Evolutionary conservation across 495 filamentous ascomycete species (phyloP), one percentile per base, ranked within the genome.

Genomic region (Hyaloscypha hepaticicola): DNA sequence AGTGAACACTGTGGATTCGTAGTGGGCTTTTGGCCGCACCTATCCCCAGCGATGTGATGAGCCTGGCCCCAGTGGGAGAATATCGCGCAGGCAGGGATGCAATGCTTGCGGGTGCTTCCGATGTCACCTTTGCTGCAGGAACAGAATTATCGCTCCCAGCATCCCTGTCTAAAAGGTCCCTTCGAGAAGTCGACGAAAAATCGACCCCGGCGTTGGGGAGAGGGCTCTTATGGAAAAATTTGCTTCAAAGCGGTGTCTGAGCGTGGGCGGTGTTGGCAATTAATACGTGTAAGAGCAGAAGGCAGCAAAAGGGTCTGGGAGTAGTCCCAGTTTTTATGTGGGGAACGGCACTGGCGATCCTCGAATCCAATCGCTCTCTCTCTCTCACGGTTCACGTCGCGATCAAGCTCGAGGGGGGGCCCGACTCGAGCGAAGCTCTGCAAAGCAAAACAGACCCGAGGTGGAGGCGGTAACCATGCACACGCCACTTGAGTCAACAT

Each of bases 311-410:
- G 0, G 31, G 6, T 33, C 31, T 33, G 31, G 31, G 31, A 33
- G 31, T 6, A 33, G 6, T 7, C 0, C 31, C 31, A 3, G 0
- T 33, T 7, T 33, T 33, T 33, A 33, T 33, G 31, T 3, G 31
- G 38, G 9, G 38, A 16, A 11, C 38, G 2, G 19, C 11, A 0
- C 38, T 45, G 38, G 38, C 26, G 50, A 53, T 53, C 50, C 26
- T 53, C 50, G 38, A 45, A 45, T 8, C 38, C 38, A 11, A 19
- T 24, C 50, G 25, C 9, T 12, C 9, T n/a, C 22, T 50, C 9
- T 8, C 50, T 24, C 50, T 53, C 50, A 53, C 50, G 50, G 50
- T 53, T 26, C 50, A 53, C 50, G 26, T 53, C 26, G 50, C 50
- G 50, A 16, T 27, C 50, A 9, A 25, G 50, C 25, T 53, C 50